Conservation (phyloP, 2,329 filamentous ascomycete genomes). For the Emericellopsis atlantica region DNA sequence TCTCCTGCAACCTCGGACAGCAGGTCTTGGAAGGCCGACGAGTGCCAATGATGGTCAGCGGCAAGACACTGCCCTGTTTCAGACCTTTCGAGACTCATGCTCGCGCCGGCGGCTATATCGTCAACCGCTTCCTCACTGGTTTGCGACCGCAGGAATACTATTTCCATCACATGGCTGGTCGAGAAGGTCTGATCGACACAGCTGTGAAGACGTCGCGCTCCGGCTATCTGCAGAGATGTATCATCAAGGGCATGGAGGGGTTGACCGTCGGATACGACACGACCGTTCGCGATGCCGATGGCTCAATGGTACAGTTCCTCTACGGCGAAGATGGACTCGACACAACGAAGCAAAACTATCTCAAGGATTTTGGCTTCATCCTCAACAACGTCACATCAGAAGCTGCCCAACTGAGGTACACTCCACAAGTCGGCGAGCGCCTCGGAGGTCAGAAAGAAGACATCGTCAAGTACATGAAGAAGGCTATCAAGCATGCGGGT, state of each 20-base stretch:
- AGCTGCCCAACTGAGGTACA: constrained; percentile 61
- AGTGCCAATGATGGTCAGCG: constrained; percentile 95
- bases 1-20: constrained; percentile 94
- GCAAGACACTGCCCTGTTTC: constrained; percentile 91
- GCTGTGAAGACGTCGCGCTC: constrained; percentile 97
- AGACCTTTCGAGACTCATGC: constrained; percentile 82
- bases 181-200: constrained; percentile 97
- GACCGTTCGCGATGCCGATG: constrained; percentile 87
- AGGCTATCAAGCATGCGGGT: constrained; percentile 59
- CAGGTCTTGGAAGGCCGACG: constrained; percentile 90
- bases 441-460: constrained; percentile 41
- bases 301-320: constrained; percentile 84
- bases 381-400: constrained; percentile 76
- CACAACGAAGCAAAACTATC: constrained; percentile 84
- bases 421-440: constrained; percentile 30
- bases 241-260: constrained; percentile 98
- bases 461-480: constrained; percentile 69
- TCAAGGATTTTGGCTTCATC: constrained; percentile 82
- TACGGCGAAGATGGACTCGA: constrained; percentile 96
- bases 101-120: constrained; percentile 84
- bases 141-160: constrained; percentile 97
- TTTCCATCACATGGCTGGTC: constrained; percentile 98
- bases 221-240: constrained; percentile 88
- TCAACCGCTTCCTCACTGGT: constrained; percentile 93
- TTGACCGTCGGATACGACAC: constrained; percentile 86